A percentile compares a stretch with the other conserved stretches of the same genome.
These are phyloP conservation scores for Plicaturopsis crispa DNA, from an alignment of 768 basidiomycete genomes.

Conservation along the genomic window DNA sequence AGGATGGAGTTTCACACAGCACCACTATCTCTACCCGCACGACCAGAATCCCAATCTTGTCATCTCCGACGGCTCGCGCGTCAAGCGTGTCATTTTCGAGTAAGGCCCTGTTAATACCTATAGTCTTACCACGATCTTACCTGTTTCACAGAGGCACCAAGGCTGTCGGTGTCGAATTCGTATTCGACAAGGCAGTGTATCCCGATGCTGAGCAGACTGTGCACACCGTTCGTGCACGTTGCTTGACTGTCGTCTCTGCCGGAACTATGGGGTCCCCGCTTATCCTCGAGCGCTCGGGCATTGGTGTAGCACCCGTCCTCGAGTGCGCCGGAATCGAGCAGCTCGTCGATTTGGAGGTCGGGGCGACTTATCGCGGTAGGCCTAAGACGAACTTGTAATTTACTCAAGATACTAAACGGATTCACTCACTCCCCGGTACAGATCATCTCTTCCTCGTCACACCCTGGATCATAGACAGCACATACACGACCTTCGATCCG, in stretches of 20 bases:
- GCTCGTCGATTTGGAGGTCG: conserved; percentile 33
- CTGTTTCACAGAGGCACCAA: conserved; percentile 18
- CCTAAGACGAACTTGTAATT: no score
- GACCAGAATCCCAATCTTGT: conserved; percentile 20
- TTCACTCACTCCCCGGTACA: conserved; percentile 2
- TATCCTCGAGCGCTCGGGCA: conserved; percentile 47
- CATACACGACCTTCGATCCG: conserved; percentile 1
- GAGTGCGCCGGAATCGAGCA: conserved; percentile 18
- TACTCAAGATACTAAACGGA: no score
- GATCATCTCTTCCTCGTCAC: conserved; percentile 7
- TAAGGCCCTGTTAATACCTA: conserved; percentile 9
- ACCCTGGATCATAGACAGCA: conserved; percentile 6
- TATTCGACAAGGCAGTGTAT: conserved; percentile 16
- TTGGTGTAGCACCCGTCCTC: conserved; percentile 25
- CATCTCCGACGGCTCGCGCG: conserved; percentile 21
- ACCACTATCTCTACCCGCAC: conserved; percentile 26
- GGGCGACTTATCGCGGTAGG: conserved; percentile 34
- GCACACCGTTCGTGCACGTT: conserved; percentile 18
- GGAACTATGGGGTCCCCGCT: conserved; percentile 37
- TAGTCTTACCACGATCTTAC: neutral
- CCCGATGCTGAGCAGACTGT: conserved; percentile 7
- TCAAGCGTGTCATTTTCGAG: conserved; percentile 28
- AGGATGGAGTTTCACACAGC: no score
- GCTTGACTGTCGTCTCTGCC: conserved; percentile 29
- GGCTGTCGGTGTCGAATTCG: conserved; percentile 31